Base-by-base conservation (phyloP, 345 rosid species). In the Euphorbia tirucalli region DNA sequence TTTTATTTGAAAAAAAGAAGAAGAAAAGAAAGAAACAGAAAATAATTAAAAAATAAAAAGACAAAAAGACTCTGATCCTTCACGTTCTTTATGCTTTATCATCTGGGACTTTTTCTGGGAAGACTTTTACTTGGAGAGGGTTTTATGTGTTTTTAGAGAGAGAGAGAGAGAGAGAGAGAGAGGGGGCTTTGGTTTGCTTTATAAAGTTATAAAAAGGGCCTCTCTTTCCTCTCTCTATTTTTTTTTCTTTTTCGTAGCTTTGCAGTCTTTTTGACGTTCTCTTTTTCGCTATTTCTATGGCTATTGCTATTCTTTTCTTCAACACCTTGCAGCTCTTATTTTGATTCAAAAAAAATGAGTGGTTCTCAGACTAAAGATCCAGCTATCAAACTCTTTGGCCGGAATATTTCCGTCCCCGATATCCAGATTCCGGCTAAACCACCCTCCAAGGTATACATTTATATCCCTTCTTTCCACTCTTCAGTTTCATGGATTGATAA, bases 311-410 rank as follows among this genome's bases (percentile, higher is more conserved):
- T 18, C 0, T 50, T 66, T 65, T 74, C 31, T 75, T 78, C 77
- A 72, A 27, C 55, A 63, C 73, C 52, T 64, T 61, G 27, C 63
- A 21, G 21, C 31, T 52, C 31, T 60, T 32, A 65, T 32, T 49
- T 55, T 61, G 24, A 71, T 63, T n/a, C 69, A 46, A 68, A 74
- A 46, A 46, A 46, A 64, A 75, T 80, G 78, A 63, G 69, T 66
- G 74, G 65, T 60, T n/a, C n/a, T n/a, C n/a, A n/a, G n/a, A n/a
- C n/a, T n/a, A 82, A 69, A 62, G 87, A 87, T 83, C 85, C 87
- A 35, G 90, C 86, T 69, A 79, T 89, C 79, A 89, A 81, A 86
- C 92, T 89, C 75, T 89, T 89, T 79, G 95, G 95, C 58, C 80
- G 86, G 60, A 83, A 85, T 75, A 89, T 89, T 82, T 87, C 84